phyloP scores from a whole-genome alignment of 2,329 filamentous ascomycete species.

The Amauroascus verrucosus region DNA sequence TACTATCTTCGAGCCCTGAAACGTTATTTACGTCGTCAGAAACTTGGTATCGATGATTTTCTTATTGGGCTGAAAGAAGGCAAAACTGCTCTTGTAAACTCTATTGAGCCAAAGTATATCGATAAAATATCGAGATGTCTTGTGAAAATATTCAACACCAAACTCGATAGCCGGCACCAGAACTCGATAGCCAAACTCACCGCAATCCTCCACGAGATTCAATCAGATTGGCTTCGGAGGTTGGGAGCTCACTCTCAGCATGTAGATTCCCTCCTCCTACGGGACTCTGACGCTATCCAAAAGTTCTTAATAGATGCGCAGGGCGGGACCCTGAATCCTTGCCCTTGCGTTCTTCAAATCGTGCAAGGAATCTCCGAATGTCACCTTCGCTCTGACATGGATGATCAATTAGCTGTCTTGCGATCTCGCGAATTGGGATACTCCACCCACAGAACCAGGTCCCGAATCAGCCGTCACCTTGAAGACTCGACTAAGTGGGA shows the following conservation, averaged over 20 bases:
- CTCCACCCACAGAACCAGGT: constrained; percentile 9
- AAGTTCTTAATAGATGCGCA: constrained; percentile 20
- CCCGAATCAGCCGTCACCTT: constrained; percentile 21
- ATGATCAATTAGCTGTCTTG: constrained; percentile 18
- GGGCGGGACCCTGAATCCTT: constrained; percentile 17
- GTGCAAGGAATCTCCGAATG: constrained; percentile 1
- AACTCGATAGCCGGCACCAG: neutral
- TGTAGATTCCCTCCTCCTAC: constrained; percentile 14
- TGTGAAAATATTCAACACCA: neutral
- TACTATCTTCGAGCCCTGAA: neutral
- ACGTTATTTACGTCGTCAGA: neutral
- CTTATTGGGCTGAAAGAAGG: constrained; percentile 1
- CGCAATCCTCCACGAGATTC: neutral
- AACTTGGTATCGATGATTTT: neutral
- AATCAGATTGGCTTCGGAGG: constrained; percentile 12
- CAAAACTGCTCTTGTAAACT: neutral
- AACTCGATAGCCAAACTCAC: neutral
- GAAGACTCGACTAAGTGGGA: constrained; percentile 29
- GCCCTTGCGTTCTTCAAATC: constrained; percentile 13
- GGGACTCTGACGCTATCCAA: constrained; percentile 17
- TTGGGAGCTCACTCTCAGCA: neutral
- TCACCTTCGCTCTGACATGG: constrained; percentile 1
- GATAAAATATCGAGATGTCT: constrained; percentile 1
- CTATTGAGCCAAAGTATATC: neutral
- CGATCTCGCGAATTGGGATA: constrained; percentile 26